A percentile compares a stretch with the other conserved stretches of the same genome.
Evolutionary conservation across 352 stramenopile genomes (phyloP).

Genomic region (Globisporangium barbulae): DNA sequence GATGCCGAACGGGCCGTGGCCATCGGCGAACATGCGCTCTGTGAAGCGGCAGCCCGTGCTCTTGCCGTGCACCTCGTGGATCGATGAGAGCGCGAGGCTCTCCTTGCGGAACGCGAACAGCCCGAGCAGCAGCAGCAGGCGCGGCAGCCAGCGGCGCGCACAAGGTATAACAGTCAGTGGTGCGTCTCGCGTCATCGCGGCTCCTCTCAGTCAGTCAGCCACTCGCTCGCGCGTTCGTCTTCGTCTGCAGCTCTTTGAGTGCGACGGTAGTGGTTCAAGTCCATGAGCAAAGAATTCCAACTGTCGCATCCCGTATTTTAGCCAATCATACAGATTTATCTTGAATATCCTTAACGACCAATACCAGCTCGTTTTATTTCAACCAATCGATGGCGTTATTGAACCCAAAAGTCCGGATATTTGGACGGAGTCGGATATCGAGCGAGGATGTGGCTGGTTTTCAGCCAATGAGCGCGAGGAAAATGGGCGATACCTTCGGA

Average conservation of each 20-base stretch:
- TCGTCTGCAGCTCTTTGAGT: neutral
- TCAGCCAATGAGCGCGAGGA: conserved; percentile 5
- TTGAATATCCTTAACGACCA: conserved; percentile 11
- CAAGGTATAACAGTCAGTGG: neutral
- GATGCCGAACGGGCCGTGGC: conserved; percentile 44
- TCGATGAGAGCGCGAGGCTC: conserved; percentile 41
- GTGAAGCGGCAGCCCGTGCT: conserved; percentile 60
- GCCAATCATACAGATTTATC: conserved; percentile 9
- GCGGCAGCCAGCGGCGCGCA: conserved; percentile 14
- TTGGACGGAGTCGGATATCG: neutral
- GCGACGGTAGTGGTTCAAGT: neutral
- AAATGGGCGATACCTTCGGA: neutral
- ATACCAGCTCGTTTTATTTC: conserved; percentile 4
- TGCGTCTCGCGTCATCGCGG: neutral
- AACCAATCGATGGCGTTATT: neutral
- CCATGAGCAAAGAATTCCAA: conserved; percentile 13
- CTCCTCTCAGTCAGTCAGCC: conserved; percentile 1
- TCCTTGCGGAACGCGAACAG: conserved; percentile 23
- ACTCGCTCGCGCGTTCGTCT: neutral
- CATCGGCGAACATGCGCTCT: conserved; percentile 81
- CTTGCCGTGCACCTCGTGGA: conserved; percentile 55
- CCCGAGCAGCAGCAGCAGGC: conserved; percentile 28
- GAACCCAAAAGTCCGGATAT: neutral
- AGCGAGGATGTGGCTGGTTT: conserved; percentile 1
- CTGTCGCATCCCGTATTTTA: conserved; percentile 33